Evolutionary conservation across 2,329 filamentous ascomycete genomes (phyloP), one percentile per base, ranked within the genome.

Genomic region (Fusarium begoniae): DNA sequence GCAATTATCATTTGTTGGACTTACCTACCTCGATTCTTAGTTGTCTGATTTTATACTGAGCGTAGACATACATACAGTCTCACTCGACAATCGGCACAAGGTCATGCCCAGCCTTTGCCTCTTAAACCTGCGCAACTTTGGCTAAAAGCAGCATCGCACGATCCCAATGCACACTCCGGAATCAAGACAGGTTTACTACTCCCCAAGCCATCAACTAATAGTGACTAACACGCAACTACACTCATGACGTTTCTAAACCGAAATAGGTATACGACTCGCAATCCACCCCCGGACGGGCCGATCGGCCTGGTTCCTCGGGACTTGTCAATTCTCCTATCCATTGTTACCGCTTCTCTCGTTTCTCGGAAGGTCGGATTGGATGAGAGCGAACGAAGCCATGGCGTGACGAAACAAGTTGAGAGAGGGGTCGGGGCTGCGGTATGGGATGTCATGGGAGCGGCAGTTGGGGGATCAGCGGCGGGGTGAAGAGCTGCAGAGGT

Each of bases 391-490:
- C 32, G 50, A 40, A 43, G 28, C 47, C 37, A 56, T 55, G 56
- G 67, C 67, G 56, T 71, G 56, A 64, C 24, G 45, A 43, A 50
- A 32, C 28, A 47, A 48, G 38, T 37, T 24, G 43, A 40, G 40
- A 41, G 47, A 50, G 54, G 53, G 30, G 48, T 41, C 45, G 67
- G 50, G 48, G 54, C 26, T 70, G 48, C 48, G 59, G 65, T 51
- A 63, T 51, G 61, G 54, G 20, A 68, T 50, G 55, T 44, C 54
- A 70, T 57, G 44, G 41, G 40, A 66, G 38, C 47, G 60, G 63
- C 51, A 63, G 54, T 59, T 70, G 48, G 66, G 38, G 50, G 66
- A 70, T 71, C 67, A 41, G 59, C 67, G 41, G 65, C 37, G 45
- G 53, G 65, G 65, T 45, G 28, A 50, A 30, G 47, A 35, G 26